Percentiles rank a stretch among this genome's conserved stretches.
These are phyloP conservation scores for Claviceps maximensis DNA, from an alignment of 2,329 filamentous ascomycete species.

Conservation along the genomic window DNA sequence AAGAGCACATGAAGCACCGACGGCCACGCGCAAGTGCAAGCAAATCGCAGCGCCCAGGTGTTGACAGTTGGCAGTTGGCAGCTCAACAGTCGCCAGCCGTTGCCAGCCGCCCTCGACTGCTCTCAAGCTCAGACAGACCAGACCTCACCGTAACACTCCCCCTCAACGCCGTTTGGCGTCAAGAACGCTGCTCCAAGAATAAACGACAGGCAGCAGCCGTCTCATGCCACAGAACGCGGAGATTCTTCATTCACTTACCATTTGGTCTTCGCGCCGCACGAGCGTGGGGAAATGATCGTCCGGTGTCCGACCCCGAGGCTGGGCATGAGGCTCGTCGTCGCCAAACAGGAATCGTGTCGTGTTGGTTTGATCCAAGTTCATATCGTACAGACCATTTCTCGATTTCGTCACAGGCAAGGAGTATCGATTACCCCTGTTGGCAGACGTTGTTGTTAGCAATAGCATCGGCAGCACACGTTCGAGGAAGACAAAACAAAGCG, in stretches of 20 bases:
- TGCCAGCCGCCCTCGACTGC: not conserved
- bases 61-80: not conserved
- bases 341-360: constrained; percentile 77
- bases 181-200: not conserved
- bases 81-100: not conserved
- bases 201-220: not conserved
- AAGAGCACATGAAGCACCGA: not conserved
- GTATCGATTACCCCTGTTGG: constrained; percentile 66
- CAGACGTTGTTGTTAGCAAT: constrained; percentile 7
- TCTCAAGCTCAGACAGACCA: not conserved
- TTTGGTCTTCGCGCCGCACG: constrained; percentile 48
- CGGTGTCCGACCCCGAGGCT: constrained; percentile 39
- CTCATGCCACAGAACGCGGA: not conserved
- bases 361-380: constrained; percentile 68
- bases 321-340: constrained; percentile 53
- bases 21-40: not conserved
- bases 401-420: constrained; percentile 79
- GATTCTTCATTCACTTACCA: constrained; percentile 29
- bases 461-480: not conserved
- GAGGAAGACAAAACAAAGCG: not conserved
- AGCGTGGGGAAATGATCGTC: constrained; percentile 84
- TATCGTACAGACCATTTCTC: constrained; percentile 52
- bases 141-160: not conserved
- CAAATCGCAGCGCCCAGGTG: not conserved
- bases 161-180: not conserved